Evolutionary conservation across 306 rosid genomes (phyloP).

Genomic region (Vigna unguiculata): DNA sequence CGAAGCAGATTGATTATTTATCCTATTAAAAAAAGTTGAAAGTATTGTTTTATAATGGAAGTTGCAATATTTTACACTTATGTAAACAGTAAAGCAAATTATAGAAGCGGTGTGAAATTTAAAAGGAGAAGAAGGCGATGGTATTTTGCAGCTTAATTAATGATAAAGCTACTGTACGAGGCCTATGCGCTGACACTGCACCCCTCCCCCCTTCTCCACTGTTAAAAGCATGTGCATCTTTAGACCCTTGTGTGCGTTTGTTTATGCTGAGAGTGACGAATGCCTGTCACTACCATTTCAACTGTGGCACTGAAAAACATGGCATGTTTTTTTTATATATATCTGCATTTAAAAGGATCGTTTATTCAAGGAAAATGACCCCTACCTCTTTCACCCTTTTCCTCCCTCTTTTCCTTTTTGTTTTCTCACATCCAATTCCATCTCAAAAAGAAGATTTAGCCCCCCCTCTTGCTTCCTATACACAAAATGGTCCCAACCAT

Average conservation of each 20-base stretch:
- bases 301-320: constrained; percentile 99
- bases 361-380: constrained; percentile 73
- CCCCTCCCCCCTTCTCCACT: constrained; percentile 28
- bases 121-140: constrained; percentile 7
- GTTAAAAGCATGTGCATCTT: constrained; percentile 45
- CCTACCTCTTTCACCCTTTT: constrained; percentile 48
- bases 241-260: constrained; percentile 49
- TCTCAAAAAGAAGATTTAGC: constrained; percentile 12
- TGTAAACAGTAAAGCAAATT: background rate
- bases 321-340: constrained; percentile 34
- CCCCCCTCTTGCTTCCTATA: background rate
- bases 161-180: constrained; percentile 41
- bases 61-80: too few relatives aligned
- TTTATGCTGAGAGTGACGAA: constrained; percentile 78
- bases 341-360: constrained; percentile 56
- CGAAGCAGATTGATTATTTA: too few relatives aligned
- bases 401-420: constrained; percentile 28
- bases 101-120: background rate
- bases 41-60: too few relatives aligned
- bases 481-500: constrained; percentile 49
- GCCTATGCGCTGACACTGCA: constrained; percentile 48
- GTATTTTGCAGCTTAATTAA: constrained; percentile 35
- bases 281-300: constrained; percentile 61
- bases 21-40: too few relatives aligned
- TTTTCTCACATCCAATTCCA: constrained; percentile 26